Evolutionary conservation across 108 stramenopile species (phyloP).

Genomic region (Seminavis robusta): DNA sequence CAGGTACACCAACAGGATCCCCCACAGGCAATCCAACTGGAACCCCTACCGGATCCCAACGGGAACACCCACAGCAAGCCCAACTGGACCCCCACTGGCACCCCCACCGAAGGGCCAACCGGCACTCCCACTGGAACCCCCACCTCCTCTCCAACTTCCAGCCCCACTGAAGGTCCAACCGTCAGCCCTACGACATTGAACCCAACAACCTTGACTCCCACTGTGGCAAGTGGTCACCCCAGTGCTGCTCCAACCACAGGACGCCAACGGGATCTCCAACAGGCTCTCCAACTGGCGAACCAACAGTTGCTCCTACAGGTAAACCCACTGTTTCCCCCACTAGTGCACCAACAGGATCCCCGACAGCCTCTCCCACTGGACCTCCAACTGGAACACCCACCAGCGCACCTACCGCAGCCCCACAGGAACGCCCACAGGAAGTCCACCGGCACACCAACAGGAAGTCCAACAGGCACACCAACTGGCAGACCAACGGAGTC

Average conservation of each 20-base stretch:
- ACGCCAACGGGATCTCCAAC: background rate
- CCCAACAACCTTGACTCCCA: background rate
- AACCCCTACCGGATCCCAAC: conserved; percentile 1
- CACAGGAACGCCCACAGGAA: background rate
- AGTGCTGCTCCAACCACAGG: background rate
- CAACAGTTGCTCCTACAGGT: background rate
- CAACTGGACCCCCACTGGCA: background rate
- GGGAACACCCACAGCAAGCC: background rate
- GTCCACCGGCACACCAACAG: background rate
- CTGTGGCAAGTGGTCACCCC: background rate
- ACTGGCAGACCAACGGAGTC: background rate
- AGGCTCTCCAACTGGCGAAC: background rate
- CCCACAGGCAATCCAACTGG: background rate
- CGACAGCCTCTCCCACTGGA: background rate
- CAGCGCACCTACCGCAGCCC: background rate
- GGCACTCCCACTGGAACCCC: background rate
- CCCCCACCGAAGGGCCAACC: background rate
- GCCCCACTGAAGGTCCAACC: background rate
- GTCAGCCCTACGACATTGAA: background rate
- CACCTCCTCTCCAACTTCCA: background rate
- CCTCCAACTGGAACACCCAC: conserved; percentile 1
- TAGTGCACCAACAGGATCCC: background rate
- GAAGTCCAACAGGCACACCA: background rate
- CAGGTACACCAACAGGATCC: background rate
- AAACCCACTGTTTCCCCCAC: background rate